Percentiles rank a stretch among this genome's conserved stretches.
phyloP scores from a whole-genome alignment of 306 rosid genomes.

The Cucurbita pepo region DNA sequence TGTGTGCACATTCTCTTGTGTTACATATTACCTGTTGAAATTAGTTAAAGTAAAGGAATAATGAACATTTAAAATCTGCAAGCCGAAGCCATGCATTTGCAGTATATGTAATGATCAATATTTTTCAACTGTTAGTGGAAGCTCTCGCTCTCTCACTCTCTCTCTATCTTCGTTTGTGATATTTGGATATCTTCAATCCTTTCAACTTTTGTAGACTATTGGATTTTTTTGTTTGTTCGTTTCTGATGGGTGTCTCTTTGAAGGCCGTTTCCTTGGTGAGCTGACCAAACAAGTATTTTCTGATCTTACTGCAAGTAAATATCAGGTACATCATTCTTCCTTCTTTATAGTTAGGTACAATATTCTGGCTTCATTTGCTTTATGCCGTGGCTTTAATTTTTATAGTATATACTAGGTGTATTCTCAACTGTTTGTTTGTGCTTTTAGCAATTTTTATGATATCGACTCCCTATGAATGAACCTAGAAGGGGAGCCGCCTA shows the following conservation, averaged over 20 bases:
- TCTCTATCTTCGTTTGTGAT: no score
- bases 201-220: background rate
- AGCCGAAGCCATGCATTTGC: background rate
- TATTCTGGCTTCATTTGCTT: background rate
- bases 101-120: background rate
- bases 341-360: background rate
- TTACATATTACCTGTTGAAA: background rate
- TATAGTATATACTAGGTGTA: background rate
- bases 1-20: background rate
- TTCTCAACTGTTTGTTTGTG: background rate
- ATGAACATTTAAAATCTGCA: background rate
- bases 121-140: background rate
- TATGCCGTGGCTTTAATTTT: background rate
- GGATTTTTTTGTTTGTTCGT: background rate
- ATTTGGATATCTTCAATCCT: background rate
- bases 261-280: conserved; percentile 95
- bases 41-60: background rate
- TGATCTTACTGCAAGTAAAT: conserved; percentile 89
- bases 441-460: background rate
- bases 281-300: conserved; percentile 84
- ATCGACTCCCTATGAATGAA: background rate
- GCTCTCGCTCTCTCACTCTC: background rate
- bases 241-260: background rate
- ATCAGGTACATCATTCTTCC: conserved; percentile 48
- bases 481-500: background rate